Evolutionary conservation across 163 green algal species (phyloP).

Genomic region (Scenedesmus sp.): DNA sequence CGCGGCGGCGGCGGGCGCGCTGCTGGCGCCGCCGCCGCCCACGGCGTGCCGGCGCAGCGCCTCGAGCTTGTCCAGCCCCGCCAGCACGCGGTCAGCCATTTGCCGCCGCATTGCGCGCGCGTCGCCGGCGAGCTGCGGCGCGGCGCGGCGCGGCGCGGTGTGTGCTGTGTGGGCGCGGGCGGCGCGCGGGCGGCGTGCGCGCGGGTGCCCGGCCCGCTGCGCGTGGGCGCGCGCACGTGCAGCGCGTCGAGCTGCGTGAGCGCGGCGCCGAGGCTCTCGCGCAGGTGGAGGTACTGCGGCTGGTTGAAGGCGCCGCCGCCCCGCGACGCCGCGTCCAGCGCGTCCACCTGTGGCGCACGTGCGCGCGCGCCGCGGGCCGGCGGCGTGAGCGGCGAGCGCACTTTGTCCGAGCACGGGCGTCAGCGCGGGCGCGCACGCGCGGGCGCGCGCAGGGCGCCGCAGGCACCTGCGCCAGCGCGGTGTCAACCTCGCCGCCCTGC

Average conservation of each 20-base stretch:
- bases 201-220: too few relatives aligned
- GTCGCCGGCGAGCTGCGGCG: slow-evolving; percentile 17
- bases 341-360: slow-evolving; percentile 4
- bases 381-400: too few relatives aligned
- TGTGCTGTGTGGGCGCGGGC: too few relatives aligned
- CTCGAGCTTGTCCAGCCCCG: slow-evolving; percentile 22
- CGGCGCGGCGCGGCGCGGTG: not conserved
- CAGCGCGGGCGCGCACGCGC: too few relatives aligned
- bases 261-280: slow-evolving; percentile 1
- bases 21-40: slow-evolving; percentile 1
- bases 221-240: too few relatives aligned
- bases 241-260: slow-evolving; percentile 14
- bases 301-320: slow-evolving; percentile 36
- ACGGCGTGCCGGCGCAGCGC: not conserved
- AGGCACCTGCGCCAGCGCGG: slow-evolving; percentile 23
- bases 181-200: too few relatives aligned
- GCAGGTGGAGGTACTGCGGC: slow-evolving; percentile 40
- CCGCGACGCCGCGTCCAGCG: not conserved
- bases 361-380: too few relatives aligned
- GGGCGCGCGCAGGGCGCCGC: too few relatives aligned
- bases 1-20: too few relatives aligned
- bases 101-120: slow-evolving; percentile 28
- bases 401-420: not conserved
- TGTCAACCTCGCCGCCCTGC: slow-evolving; percentile 25
- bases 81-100: slow-evolving; percentile 3